Conservation (phyloP, 805 yeast species). For the Cyberlindnera amylophila region DNA sequence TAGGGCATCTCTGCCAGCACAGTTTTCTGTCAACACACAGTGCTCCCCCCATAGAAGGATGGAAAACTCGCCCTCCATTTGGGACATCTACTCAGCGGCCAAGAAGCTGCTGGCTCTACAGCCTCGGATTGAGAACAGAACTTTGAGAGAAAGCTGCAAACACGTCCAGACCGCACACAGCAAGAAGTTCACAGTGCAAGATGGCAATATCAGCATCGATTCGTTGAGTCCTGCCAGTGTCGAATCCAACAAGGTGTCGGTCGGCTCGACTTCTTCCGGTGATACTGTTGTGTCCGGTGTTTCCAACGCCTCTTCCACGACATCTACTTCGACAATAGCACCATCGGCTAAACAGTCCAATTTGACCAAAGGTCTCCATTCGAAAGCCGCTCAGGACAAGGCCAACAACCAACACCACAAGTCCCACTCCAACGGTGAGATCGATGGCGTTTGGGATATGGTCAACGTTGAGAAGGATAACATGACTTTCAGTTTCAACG, state of each 20-base stretch:
- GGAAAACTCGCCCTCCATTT: slow-evolving; percentile 26
- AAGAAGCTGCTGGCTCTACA: slow-evolving; percentile 28
- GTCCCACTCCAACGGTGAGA: slow-evolving; percentile 33
- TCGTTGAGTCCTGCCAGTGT: slow-evolving; percentile 21
- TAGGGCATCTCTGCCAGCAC: too few relatives aligned
- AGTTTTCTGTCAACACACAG: too few relatives aligned
- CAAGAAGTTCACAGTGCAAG: slow-evolving; percentile 2
- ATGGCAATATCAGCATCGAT: slow-evolving; percentile 13
- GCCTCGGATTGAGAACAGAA: slow-evolving; percentile 31
- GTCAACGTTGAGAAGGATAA: slow-evolving; percentile 28
- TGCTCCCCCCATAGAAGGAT: slow-evolving; percentile 1
- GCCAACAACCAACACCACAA: not conserved
- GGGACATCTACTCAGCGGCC: slow-evolving; percentile 33
- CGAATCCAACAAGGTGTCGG: slow-evolving; percentile 24
- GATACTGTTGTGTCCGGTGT: slow-evolving; percentile 13
- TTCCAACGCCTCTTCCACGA: slow-evolving; percentile 10
- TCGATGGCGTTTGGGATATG: slow-evolving; percentile 37
- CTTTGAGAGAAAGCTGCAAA: slow-evolving; percentile 27
- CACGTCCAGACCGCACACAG: slow-evolving; percentile 13
- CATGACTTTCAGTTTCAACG: slow-evolving; percentile 13
- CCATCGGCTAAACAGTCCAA: slow-evolving; percentile 19
- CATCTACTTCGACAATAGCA: slow-evolving; percentile 12
- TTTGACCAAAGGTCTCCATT: slow-evolving; percentile 19
- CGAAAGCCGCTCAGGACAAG: slow-evolving; percentile 3
- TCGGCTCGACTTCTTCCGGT: slow-evolving; percentile 21